Conservation (phyloP, 2,329 filamentous ascomycete genomes). For the Ascomycota sp. region DNA sequence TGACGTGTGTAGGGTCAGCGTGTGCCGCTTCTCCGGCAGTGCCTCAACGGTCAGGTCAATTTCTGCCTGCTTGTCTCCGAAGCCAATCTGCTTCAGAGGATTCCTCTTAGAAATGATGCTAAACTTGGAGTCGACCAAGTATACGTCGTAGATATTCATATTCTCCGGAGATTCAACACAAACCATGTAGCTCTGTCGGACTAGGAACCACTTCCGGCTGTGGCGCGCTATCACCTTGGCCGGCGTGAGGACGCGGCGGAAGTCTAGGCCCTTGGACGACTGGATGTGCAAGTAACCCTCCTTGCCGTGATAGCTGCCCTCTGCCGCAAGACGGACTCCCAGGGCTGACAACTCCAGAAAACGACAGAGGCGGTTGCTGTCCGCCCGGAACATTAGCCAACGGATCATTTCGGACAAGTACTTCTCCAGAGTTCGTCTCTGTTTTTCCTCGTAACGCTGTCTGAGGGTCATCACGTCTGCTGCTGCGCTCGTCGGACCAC, state of each 20-base stretch:
- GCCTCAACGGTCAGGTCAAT: slow-evolving; percentile 19
- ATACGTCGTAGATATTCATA: slow-evolving; percentile 97
- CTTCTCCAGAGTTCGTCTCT: slow-evolving; percentile 65
- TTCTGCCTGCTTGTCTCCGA: slow-evolving; percentile 36
- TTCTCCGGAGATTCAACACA: slow-evolving; percentile 97
- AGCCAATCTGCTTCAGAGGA: slow-evolving; percentile 26
- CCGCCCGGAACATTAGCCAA: slow-evolving; percentile 88
- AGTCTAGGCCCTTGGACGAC: slow-evolving; percentile 71
- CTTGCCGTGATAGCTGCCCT: slow-evolving; percentile 93
- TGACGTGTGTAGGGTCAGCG: slow-evolving; percentile 68
- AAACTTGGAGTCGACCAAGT: slow-evolving; percentile 83
- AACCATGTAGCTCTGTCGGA: slow-evolving; percentile 92
- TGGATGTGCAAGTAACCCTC: slow-evolving; percentile 87
- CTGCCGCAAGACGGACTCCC: slow-evolving; percentile 77
- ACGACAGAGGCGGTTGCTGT: slow-evolving; percentile 86
- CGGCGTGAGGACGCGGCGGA: slow-evolving; percentile 58
- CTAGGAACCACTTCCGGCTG: slow-evolving; percentile 87
- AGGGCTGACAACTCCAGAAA: slow-evolving; percentile 88
- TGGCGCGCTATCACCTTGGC: slow-evolving; percentile 61
- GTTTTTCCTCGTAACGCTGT: slow-evolving; percentile 52
- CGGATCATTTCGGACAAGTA: slow-evolving; percentile 88
- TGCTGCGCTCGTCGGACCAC: slow-evolving; percentile 23
- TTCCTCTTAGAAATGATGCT: slow-evolving; percentile 52
- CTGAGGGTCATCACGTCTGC: slow-evolving; percentile 20
- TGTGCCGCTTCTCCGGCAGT: slow-evolving; percentile 44